phyloP scores from a whole-genome alignment of 2,329 filamentous ascomycete genomes.

The Grosmannia huntii region DNA sequence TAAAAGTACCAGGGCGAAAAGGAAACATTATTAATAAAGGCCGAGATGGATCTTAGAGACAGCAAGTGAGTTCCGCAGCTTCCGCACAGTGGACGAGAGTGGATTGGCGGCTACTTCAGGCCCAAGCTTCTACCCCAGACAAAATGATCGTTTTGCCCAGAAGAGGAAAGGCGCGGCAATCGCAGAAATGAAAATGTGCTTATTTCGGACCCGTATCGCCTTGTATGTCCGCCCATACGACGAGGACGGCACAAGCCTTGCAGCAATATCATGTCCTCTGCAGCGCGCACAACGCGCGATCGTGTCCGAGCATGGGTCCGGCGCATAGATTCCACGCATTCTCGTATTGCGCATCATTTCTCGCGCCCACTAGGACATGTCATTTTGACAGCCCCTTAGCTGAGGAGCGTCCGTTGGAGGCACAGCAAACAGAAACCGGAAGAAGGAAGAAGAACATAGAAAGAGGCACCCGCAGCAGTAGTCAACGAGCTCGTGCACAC shows the following conservation, averaged over 20 bases:
- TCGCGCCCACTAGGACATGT: background rate
- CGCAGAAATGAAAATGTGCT: background rate
- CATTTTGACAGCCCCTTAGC: background rate
- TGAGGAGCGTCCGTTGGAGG: background rate
- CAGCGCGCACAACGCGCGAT: background rate
- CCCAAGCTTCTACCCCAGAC: background rate
- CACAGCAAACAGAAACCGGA: background rate
- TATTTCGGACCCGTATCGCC: background rate
- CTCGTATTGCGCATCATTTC: background rate
- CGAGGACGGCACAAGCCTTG: background rate
- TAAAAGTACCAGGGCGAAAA: background rate
- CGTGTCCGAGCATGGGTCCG: background rate
- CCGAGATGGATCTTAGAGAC: too few species aligned
- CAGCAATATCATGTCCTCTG: background rate
- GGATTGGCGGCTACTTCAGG: background rate
- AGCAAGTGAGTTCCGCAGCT: background rate
- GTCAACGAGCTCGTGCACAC: background rate
- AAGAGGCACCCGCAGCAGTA: too few species aligned
- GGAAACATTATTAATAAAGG: background rate
- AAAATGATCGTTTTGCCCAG: background rate
- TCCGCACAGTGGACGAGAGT: background rate
- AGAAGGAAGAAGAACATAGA: too few species aligned
- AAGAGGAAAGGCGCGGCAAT: background rate
- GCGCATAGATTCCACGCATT: background rate
- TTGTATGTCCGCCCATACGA: background rate